These are phyloP conservation scores for Hura crepitans DNA, from an alignment of 441 rosid species.

Conservation along the genomic window DNA sequence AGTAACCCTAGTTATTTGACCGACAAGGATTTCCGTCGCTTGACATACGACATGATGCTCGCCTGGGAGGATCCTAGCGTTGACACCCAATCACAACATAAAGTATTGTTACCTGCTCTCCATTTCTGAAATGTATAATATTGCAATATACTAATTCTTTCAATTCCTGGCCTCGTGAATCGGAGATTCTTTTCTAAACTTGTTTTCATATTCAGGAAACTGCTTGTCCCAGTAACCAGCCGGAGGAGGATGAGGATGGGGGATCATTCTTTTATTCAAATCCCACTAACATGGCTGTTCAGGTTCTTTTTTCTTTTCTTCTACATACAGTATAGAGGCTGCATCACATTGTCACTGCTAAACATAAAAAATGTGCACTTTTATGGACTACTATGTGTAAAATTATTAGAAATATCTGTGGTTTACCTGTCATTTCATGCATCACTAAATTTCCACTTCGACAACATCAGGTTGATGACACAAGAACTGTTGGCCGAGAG, in stretches of 20 bases:
- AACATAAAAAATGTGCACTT: conserved; percentile 9
- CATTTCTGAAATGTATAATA: neutral
- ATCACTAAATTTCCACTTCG: conserved; percentile 13
- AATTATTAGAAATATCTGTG: neutral
- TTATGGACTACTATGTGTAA: neutral
- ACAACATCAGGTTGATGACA: conserved; percentile 61
- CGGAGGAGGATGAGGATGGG: conserved; percentile 64
- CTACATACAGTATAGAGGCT: neutral
- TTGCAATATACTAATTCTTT: neutral
- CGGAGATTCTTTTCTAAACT: conserved; percentile 4
- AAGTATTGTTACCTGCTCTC: conserved; percentile 23
- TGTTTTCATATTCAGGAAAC: conserved; percentile 43
- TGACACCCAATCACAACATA: conserved; percentile 37
- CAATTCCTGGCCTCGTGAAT: neutral
- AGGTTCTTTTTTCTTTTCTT: conserved; percentile 41
- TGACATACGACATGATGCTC: conserved; percentile 90
- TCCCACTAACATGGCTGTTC: conserved; percentile 72
- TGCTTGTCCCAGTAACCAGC: conserved; percentile 37
- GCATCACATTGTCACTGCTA: neutral
- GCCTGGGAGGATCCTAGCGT: conserved; percentile 83
- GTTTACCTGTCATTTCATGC: neutral
- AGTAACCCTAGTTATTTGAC: conserved; percentile 52
- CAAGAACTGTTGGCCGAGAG: conserved; percentile 67
- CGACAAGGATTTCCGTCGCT: conserved; percentile 66
- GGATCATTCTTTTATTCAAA: conserved; percentile 68